These are phyloP conservation scores for Pleurotus ostreatus DNA, from an alignment of 768 basidiomycete genomes.

Conservation along the genomic window DNA sequence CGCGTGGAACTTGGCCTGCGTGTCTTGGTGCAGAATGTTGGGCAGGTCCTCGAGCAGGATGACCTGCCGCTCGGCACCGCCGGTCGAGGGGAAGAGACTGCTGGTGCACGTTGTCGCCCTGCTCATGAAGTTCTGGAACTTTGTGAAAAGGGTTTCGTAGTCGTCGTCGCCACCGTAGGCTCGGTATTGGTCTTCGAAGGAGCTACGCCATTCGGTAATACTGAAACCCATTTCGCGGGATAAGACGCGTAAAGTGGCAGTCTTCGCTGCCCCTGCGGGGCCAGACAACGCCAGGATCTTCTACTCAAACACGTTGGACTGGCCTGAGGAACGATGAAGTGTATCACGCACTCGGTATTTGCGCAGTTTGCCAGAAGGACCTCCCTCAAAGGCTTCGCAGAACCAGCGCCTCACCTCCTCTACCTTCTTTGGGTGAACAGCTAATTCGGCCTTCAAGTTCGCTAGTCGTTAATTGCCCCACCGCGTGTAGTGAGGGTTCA, in stretches of 20 bases:
- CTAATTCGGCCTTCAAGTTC: slow-evolving; percentile 55
- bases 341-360: slow-evolving; percentile 60
- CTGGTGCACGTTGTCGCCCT: slow-evolving; percentile 60
- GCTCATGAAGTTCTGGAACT: slow-evolving; percentile 73
- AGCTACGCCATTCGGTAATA: slow-evolving; percentile 81
- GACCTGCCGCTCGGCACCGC: slow-evolving; percentile 40
- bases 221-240: slow-evolving; percentile 73
- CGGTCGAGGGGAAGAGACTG: slow-evolving; percentile 33
- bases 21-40: slow-evolving; percentile 74
- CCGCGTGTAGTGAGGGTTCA: background rate
- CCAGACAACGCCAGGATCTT: slow-evolving; percentile 84
- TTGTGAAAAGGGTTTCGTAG: slow-evolving; percentile 51
- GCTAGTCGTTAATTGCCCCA: background rate
- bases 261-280: slow-evolving; percentile 89
- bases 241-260: slow-evolving; percentile 75
- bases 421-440: slow-evolving; percentile 77
- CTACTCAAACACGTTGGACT: slow-evolving; percentile 30
- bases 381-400: slow-evolving; percentile 65
- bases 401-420: slow-evolving; percentile 77
- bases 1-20: slow-evolving; percentile 69
- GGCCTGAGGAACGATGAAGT: background rate
- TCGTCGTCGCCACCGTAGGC: slow-evolving; percentile 2
- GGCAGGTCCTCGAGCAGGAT: slow-evolving; percentile 90
- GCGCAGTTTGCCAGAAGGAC: slow-evolving; percentile 54
- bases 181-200: slow-evolving; percentile 45